A percentile compares a stretch with the other conserved stretches of the same genome.
phyloP scores from a whole-genome alignment of 1,284 basidiomycete genomes.

The Lignosus rhinocerotis region DNA sequence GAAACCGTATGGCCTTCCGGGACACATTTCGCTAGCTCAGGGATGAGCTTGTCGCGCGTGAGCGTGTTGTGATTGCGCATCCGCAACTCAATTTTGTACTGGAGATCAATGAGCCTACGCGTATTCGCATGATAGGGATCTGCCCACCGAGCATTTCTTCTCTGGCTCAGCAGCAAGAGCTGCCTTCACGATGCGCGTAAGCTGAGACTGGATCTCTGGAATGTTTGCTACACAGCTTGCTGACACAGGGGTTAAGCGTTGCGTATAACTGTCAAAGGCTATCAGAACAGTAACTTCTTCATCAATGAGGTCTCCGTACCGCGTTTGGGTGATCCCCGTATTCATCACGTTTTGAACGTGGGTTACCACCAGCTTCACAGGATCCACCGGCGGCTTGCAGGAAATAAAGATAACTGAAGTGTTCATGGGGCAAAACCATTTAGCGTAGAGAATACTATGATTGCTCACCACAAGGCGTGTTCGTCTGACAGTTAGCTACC shows the following conservation, averaged over 20 bases:
- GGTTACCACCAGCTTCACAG: slow-evolving; percentile 66
- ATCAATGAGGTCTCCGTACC: slow-evolving; percentile 41
- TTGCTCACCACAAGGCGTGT: slow-evolving; percentile 70
- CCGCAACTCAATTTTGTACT: slow-evolving; percentile 81
- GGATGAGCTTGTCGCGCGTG: slow-evolving; percentile 55
- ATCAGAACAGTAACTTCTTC: background rate
- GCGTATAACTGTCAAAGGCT: slow-evolving; percentile 50
- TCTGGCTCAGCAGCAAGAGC: slow-evolving; percentile 50
- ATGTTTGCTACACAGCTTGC: slow-evolving; percentile 66
- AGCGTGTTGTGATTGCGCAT: slow-evolving; percentile 73
- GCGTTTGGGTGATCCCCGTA: slow-evolving; percentile 65
- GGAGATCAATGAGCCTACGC: background rate
- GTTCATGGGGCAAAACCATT: slow-evolving; percentile 1
- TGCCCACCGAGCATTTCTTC: slow-evolving; percentile 43
- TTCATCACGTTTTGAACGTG: slow-evolving; percentile 62
- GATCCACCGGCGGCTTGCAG: slow-evolving; percentile 74
- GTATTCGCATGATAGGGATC: background rate
- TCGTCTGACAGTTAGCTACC: slow-evolving; percentile 71
- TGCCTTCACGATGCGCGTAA: slow-evolving; percentile 49
- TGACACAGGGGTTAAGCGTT: slow-evolving; percentile 70
- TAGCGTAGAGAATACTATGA: background rate
- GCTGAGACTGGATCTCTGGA: slow-evolving; percentile 64
- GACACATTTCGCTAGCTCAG: slow-evolving; percentile 68
- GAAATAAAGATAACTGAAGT: slow-evolving; percentile 75
- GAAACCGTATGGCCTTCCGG: slow-evolving; percentile 67